These are phyloP conservation scores for Gossypioides kirkii DNA, from an alignment of 345 rosid genomes.

Conservation along the genomic window DNA sequence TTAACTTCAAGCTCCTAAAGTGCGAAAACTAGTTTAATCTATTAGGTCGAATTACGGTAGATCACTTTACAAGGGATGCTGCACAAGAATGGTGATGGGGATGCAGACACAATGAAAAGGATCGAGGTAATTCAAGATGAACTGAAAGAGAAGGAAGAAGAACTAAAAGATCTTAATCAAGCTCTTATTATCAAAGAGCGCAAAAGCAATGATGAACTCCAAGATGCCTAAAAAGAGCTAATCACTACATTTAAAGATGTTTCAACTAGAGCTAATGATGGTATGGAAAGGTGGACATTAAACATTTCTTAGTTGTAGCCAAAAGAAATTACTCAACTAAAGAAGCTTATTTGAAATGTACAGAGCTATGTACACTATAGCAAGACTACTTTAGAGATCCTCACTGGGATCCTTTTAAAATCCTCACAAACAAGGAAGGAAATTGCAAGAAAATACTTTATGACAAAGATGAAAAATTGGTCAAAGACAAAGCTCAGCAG, in stretches of 20 bases:
- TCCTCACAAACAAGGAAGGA: not conserved
- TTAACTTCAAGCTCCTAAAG: too few species aligned
- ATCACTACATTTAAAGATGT: conserved; percentile 31
- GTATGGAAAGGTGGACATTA: conserved; percentile 9
- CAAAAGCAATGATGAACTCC: conserved; percentile 50
- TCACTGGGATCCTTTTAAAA: conserved; percentile 12
- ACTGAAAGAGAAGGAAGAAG: conserved; percentile 54
- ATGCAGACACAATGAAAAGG: conserved; percentile 30
- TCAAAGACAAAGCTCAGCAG: conserved; percentile 36
- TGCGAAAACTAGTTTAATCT: too few species aligned
- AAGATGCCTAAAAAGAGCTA: conserved; percentile 64
- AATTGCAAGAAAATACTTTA: conserved; percentile 22
- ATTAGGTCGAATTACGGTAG: too few species aligned
- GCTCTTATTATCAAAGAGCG: conserved; percentile 45
- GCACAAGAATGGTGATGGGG: conserved; percentile 62
- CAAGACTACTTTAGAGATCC: conserved; percentile 3
- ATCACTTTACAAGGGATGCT: conserved; percentile 50
- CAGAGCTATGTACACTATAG: not conserved
- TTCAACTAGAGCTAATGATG: not conserved
- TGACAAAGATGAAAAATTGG: conserved; percentile 48
- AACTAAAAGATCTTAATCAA: conserved; percentile 37
- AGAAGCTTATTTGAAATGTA: conserved; percentile 1
- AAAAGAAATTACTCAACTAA: not conserved
- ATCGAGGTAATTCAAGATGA: conserved; percentile 35
- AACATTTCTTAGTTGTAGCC: not conserved